A percentile compares a stretch with the other conserved stretches of the same genome.
phyloP scores from a whole-genome alignment of 768 basidiomycete genomes.

The Kwoniella heveanensis region DNA sequence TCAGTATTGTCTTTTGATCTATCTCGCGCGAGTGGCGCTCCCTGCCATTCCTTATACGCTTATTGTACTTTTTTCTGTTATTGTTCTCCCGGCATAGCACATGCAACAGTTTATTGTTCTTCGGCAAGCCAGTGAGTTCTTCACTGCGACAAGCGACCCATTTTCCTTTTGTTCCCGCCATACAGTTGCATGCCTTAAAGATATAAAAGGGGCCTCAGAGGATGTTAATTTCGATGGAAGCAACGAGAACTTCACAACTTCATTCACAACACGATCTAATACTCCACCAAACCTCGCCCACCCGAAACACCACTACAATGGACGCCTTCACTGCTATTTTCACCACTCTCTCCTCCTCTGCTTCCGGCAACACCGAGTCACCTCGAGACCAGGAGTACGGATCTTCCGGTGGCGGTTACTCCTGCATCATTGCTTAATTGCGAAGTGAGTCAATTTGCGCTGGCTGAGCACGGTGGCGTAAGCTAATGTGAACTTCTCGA shows the following conservation, averaged over 20 bases:
- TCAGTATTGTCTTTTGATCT: too few relatives aligned
- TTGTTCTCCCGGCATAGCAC: neutral
- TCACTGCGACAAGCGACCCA: too few relatives aligned
- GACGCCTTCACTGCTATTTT: slow-evolving; percentile 40
- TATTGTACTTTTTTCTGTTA: neutral
- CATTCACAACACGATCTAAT: neutral
- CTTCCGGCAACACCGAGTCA: slow-evolving; percentile 18
- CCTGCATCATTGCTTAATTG: slow-evolving; percentile 38
- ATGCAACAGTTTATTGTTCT: neutral
- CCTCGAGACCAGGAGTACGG: slow-evolving; percentile 32
- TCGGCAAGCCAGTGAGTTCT: neutral
- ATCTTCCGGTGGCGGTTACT: slow-evolving; percentile 2
- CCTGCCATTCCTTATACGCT: too few relatives aligned
- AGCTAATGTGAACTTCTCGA: too few relatives aligned
- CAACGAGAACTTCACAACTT: too few relatives aligned
- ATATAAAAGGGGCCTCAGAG: neutral
- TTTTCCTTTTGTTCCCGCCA: neutral
- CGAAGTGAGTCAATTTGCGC: too few relatives aligned
- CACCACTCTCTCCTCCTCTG: slow-evolving; percentile 18
- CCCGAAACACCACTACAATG: slow-evolving; percentile 43
- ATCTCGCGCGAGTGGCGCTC: too few relatives aligned
- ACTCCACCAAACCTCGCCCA: too few relatives aligned
- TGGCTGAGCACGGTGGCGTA: too few relatives aligned
- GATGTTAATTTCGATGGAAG: too few relatives aligned
- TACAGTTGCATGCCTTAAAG: neutral